These are phyloP conservation scores for Schrenkiella parvula DNA, from an alignment of 345 rosid genomes.

Conservation along the genomic window DNA sequence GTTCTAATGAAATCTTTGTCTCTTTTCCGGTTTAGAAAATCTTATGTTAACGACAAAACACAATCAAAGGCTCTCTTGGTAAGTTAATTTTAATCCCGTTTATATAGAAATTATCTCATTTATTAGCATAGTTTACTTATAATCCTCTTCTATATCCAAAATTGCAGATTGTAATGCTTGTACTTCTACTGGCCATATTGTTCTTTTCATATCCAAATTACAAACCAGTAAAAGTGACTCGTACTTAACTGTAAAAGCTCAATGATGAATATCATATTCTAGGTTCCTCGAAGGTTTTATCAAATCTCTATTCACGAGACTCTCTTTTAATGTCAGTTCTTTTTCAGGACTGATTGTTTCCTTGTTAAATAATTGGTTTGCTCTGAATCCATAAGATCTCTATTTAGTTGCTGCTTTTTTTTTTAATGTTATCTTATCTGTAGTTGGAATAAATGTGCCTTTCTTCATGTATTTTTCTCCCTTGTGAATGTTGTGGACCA, in stretches of 20 bases:
- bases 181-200: conserved; percentile 43
- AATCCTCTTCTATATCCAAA: neutral
- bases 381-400: neutral
- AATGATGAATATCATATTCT: neutral
- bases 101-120: neutral
- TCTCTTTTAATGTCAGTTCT: neutral
- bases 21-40: conserved; percentile 44
- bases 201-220: conserved; percentile 31
- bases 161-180: conserved; percentile 40
- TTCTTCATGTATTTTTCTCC: neutral
- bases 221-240: conserved; percentile 16
- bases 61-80: conserved; percentile 20
- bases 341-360: neutral
- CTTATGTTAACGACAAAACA: conserved; percentile 34
- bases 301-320: neutral
- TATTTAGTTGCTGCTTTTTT: neutral
- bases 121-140: neutral
- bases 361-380: neutral
- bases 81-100: neutral
- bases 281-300: neutral
- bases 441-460: neutral
- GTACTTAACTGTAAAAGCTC: neutral
- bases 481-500: neutral
- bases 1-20: neutral
- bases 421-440: neutral